These are phyloP conservation scores for Pyrenula massariospora DNA, from an alignment of 495 filamentous ascomycete genomes.

Conservation along the genomic window DNA sequence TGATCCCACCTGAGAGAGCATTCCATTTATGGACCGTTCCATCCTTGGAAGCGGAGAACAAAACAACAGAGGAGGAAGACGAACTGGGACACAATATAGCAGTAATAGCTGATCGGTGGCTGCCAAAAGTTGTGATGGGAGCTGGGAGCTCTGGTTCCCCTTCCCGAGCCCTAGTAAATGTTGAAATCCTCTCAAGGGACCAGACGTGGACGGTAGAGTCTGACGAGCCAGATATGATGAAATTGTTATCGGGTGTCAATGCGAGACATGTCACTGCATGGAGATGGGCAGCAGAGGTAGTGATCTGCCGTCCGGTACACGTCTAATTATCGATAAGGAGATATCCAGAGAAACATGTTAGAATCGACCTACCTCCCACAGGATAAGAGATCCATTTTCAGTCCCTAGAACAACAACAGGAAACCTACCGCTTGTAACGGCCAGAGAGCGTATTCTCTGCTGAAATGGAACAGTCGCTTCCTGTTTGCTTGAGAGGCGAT, in stretches of 20 bases:
- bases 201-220: constrained; percentile 88
- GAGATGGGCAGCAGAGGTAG: constrained; percentile 79
- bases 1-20: constrained; percentile 58
- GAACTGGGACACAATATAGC: constrained; percentile 57
- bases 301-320: constrained; percentile 75
- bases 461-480: constrained; percentile 78
- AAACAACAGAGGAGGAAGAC: constrained; percentile 57
- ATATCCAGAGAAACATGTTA: constrained; percentile 6
- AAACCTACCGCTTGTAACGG: constrained; percentile 48
- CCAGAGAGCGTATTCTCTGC: constrained; percentile 68
- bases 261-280: constrained; percentile 71
- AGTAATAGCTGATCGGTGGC: constrained; percentile 71
- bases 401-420: constrained; percentile 73
- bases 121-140: constrained; percentile 52
- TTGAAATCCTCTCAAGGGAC: constrained; percentile 65
- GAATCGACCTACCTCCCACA: constrained; percentile 71
- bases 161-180: constrained; percentile 36
- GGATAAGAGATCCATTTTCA: constrained; percentile 68
- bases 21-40: constrained; percentile 83
- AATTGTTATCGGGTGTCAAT: constrained; percentile 57
- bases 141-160: constrained; percentile 22
- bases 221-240: constrained; percentile 75
- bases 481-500: constrained; percentile 67
- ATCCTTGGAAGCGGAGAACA: constrained; percentile 67
- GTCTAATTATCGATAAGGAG: constrained; percentile 35